These are phyloP conservation scores for Lactarius trivialis DNA, from an alignment of 768 basidiomycete genomes.

Conservation along the genomic window DNA sequence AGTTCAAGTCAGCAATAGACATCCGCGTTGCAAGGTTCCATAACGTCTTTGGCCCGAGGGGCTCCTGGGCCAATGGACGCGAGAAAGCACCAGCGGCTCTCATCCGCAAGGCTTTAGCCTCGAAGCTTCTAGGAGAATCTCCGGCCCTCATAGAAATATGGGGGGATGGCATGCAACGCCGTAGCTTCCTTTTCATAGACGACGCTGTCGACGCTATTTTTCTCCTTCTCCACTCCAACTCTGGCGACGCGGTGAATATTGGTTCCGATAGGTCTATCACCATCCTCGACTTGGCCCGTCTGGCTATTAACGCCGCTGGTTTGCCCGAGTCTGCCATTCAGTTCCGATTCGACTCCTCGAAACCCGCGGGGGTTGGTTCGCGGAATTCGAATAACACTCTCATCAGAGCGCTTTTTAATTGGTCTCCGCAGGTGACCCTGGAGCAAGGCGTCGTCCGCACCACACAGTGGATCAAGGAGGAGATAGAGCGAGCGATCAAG, in stretches of 20 bases:
- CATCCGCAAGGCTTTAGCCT: constrained; percentile 44
- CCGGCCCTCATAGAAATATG: constrained; percentile 43
- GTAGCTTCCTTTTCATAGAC: constrained; percentile 51
- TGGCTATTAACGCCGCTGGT: constrained; percentile 34
- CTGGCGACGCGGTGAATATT: constrained; percentile 39
- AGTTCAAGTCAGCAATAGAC: constrained; percentile 30
- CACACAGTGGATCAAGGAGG: constrained; percentile 39
- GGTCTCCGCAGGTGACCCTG: constrained; percentile 39
- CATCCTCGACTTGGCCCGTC: constrained; percentile 37
- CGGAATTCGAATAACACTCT: constrained; percentile 47
- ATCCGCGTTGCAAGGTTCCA: constrained; percentile 50
- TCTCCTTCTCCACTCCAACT: constrained; percentile 36
- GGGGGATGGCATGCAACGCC: constrained; percentile 47
- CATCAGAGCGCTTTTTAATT: constrained; percentile 31
- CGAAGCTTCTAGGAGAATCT: constrained; percentile 22
- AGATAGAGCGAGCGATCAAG: constrained; percentile 30
- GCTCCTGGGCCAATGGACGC: constrained; percentile 46
- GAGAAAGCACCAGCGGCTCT: constrained; percentile 57
- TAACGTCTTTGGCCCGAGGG: constrained; percentile 51
- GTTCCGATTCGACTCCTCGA: constrained; percentile 28
- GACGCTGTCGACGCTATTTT: constrained; percentile 49
- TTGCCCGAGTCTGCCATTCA: constrained; percentile 27
- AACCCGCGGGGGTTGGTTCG: constrained; percentile 42
- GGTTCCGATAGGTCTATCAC: constrained; percentile 42
- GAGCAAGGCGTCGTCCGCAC: constrained; percentile 44